These are phyloP conservation scores for Chalara sp. DNA, from an alignment of 2,329 filamentous ascomycete species.

Conservation along the genomic window DNA sequence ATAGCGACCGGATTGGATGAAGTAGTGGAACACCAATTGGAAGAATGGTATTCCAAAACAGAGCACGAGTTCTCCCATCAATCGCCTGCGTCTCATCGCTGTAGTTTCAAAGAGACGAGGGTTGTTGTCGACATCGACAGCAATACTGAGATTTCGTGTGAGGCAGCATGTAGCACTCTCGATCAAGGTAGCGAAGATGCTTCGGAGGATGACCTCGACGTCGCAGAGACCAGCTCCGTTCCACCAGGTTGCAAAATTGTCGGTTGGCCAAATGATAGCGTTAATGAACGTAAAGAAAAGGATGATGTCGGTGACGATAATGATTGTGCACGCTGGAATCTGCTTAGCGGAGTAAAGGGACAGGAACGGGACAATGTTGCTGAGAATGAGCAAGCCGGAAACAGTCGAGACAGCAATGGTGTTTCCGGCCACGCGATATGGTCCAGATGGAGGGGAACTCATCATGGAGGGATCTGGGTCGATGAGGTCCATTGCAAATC, in stretches of 20 bases:
- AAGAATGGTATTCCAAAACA: constrained; percentile 49
- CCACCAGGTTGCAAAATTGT: constrained; percentile 49
- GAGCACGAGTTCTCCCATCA: constrained; percentile 44
- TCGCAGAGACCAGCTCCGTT: constrained; percentile 55
- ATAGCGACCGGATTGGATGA: constrained; percentile 54
- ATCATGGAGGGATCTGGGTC: too few relatives aligned
- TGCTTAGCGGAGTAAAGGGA: constrained; percentile 57
- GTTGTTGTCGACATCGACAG: constrained; percentile 52
- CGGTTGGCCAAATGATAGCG: constrained; percentile 55
- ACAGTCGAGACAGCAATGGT: constrained; percentile 40
- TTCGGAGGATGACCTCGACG: constrained; percentile 51
- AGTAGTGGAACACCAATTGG: constrained; percentile 48
- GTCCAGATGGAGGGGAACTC: not conserved
- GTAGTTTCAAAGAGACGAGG: constrained; percentile 42
- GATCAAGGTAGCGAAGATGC: constrained; percentile 44
- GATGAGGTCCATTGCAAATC: too few relatives aligned
- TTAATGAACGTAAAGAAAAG: constrained; percentile 56
- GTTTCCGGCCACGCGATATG: constrained; percentile 9
- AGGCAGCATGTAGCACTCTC: constrained; percentile 49
- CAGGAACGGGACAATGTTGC: constrained; percentile 49
- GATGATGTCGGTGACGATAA: constrained; percentile 47
- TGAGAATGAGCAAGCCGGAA: constrained; percentile 40
- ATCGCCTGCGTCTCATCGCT: constrained; percentile 38
- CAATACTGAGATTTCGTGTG: constrained; percentile 50
- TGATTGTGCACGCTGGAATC: constrained; percentile 48